phyloP scores from a whole-genome alignment of 176 grass and related monocot genomes.

The Oryza meridionalis region DNA sequence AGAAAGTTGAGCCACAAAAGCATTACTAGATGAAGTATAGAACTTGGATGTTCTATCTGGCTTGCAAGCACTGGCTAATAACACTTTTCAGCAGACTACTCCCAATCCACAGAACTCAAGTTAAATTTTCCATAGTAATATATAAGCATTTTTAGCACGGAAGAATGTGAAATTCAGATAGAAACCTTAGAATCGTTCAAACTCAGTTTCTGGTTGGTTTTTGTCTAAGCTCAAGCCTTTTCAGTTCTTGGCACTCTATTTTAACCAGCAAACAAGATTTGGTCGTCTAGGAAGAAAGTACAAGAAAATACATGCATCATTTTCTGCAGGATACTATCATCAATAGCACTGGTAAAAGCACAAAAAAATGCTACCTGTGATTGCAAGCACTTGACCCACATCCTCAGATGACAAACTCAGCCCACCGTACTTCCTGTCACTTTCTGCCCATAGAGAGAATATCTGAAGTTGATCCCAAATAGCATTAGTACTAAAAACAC shows the following conservation, averaged over 20 bases:
- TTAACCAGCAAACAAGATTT: not conserved
- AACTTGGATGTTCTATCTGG: not conserved
- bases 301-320: not conserved
- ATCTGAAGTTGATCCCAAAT: slow-evolving; percentile 44
- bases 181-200: too few relatives aligned
- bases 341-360: not conserved
- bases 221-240: too few relatives aligned
- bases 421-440: slow-evolving; percentile 74
- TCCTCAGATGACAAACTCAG: slow-evolving; percentile 66
- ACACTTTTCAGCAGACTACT: too few relatives aligned
- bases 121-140: too few relatives aligned
- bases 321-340: not conserved
- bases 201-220: too few relatives aligned
- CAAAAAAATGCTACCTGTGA: slow-evolving; percentile 55
- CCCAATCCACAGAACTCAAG: too few relatives aligned
- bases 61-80: not conserved
- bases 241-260: not conserved
- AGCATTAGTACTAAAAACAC: not conserved
- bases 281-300: not conserved
- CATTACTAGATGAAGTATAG: not conserved
- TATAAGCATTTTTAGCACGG: too few relatives aligned
- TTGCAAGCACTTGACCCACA: slow-evolving; percentile 70
- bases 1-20: not conserved
- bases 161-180: too few relatives aligned
- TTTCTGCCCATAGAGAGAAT: slow-evolving; percentile 85